phyloP scores from a whole-genome alignment of 2,329 filamentous ascomycete species.

The Cladophialophora chaetospira region DNA sequence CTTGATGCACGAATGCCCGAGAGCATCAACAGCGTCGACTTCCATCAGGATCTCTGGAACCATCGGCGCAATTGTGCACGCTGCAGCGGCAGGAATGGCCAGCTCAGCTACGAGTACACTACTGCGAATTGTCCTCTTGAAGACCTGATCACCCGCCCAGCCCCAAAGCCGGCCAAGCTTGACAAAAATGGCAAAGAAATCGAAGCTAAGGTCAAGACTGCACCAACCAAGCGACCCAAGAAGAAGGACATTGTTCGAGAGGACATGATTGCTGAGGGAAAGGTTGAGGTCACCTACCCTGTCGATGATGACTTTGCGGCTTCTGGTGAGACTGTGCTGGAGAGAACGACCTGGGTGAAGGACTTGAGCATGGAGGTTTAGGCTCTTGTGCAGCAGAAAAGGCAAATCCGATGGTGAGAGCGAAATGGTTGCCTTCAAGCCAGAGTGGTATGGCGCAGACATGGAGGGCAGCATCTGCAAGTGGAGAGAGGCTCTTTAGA shows the following conservation, averaged over 20 bases:
- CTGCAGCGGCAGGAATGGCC: conserved; percentile 60
- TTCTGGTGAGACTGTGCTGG: neutral
- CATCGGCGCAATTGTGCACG: conserved; percentile 63
- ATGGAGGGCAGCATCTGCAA: neutral
- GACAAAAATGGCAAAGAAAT: conserved; percentile 2
- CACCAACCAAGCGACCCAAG: neutral
- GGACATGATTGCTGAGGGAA: too few species aligned
- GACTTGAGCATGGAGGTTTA: conserved; percentile 14
- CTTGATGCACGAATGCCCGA: conserved; percentile 62
- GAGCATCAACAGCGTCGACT: conserved; percentile 60
- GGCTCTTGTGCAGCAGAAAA: neutral
- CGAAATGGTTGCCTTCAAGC: too few species aligned
- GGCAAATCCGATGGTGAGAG: too few species aligned
- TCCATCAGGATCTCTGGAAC: conserved; percentile 63
- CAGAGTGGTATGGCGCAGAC: too few species aligned
- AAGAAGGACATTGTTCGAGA: too few species aligned
- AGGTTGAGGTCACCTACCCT: conserved; percentile 16
- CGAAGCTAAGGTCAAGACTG: conserved; percentile 2
- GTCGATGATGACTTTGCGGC: conserved; percentile 31
- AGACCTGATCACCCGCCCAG: neutral
- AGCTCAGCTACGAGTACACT: conserved; percentile 64
- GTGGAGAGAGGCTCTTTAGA: neutral
- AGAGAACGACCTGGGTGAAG: conserved; percentile 13
- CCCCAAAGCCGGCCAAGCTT: neutral
- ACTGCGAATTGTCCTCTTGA: conserved; percentile 40